Base-by-base conservation (phyloP, 768 basidiomycete species). In the Panus rudis region DNA sequence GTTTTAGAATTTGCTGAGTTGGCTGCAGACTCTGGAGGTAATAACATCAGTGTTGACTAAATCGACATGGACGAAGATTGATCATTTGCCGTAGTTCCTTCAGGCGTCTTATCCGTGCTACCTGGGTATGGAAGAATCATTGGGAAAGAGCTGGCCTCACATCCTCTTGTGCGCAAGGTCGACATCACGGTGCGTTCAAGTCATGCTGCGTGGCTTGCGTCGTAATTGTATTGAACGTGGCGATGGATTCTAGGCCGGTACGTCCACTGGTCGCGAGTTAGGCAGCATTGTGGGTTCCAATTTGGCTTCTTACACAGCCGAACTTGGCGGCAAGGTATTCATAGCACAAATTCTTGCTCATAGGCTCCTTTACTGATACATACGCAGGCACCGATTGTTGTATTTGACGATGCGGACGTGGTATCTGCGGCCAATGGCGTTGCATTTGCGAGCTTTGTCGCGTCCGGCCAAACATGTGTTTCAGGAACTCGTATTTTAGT, bases 381-480 rank as follows among this genome's bases (percentile, higher is more conserved):
- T 3, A 30, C 14, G 6, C 47, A 89, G 86, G 82, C 90, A 11
- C 89, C 90, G 0, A 77, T 92, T 33, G 57, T 92, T 10, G 68
- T 92, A 8, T 92, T 91, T 54, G 67, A 81, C 39, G 87, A 92
- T 55, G 81, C 86, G 6, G 82, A 91, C 53, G 53, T 88, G 39
- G 50, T 64, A 17, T 72, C 76, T n/a, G 82, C 89, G 0, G 83
- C 86, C 17, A 91, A 92, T 49, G 90, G 90, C 14, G 77, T 76
- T 5, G 82, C 86, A 0, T 92, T 92, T 55, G 82, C 87, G 8
- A 77, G 83, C 1, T 92, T 92, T 52, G 68, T 92, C 39, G 90
- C 90, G 1, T 88, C 86, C 19, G 90, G 90, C 3, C 90, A 92
- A 64, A 91, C 89, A 7, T 91, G 89, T 46, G 83, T 92, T n/a